Conservation (phyloP, 2,329 filamentous ascomycete genomes). For the Didymella keratinophila region DNA sequence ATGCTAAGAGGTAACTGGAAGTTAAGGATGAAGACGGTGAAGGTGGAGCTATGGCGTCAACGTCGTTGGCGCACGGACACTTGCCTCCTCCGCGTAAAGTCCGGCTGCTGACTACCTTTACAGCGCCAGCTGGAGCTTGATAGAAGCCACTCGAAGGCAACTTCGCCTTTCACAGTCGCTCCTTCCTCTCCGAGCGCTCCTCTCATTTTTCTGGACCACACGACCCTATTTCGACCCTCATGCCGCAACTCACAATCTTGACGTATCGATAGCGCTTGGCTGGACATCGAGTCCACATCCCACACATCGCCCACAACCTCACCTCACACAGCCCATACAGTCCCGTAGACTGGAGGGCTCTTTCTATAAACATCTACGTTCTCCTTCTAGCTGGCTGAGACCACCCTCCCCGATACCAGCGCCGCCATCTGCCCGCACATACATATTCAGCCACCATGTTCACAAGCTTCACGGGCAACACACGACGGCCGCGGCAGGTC, state of each 20-base stretch:
- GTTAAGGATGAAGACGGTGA: neutral
- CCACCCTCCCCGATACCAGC: neutral
- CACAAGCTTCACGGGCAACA: constrained; percentile 87
- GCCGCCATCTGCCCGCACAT: neutral
- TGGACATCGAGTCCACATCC: constrained; percentile 11
- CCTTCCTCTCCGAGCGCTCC: neutral
- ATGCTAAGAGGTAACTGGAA: neutral
- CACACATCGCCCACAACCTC: constrained; percentile 1
- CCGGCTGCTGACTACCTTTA: constrained; percentile 21
- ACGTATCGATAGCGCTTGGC: constrained; percentile 16
- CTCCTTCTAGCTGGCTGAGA: too few relatives aligned
- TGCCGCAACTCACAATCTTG: constrained; percentile 8
- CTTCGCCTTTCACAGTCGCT: constrained; percentile 7
- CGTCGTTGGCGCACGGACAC: constrained; percentile 11
- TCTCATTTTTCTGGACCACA: neutral
- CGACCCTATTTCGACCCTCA: neutral
- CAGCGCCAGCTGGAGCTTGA: constrained; percentile 19
- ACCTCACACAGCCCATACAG: constrained; percentile 14
- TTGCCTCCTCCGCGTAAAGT: constrained; percentile 16
- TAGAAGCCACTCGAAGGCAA: constrained; percentile 31
- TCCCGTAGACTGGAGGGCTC: constrained; percentile 19
- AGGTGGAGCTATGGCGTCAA: constrained; percentile 19
- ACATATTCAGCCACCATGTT: constrained; percentile 69
- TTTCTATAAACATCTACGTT: neutral
- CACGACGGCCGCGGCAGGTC: constrained; percentile 86